These are phyloP conservation scores for Pestalotiopsis fici DNA, from an alignment of 2,329 filamentous ascomycete species.

Conservation along the genomic window DNA sequence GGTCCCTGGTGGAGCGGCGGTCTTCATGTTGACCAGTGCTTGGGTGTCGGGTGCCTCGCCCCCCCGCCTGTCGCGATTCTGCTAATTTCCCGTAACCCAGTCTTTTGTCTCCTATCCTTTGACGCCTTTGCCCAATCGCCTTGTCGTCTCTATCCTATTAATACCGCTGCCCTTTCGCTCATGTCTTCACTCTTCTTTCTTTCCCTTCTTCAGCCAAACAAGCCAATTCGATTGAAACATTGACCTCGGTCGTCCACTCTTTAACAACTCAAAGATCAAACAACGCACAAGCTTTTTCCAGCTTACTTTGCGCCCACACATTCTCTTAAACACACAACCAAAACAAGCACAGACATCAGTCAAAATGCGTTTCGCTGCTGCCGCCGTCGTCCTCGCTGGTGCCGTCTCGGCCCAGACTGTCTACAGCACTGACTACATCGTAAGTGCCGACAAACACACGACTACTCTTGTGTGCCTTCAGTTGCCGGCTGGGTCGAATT, in stretches of 20 bases:
- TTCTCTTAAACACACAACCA: conserved; percentile 21
- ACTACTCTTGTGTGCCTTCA: neutral
- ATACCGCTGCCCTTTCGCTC: conserved; percentile 41
- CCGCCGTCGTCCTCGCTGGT: conserved; percentile 50
- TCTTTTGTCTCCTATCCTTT: conserved; percentile 21
- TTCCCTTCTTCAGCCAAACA: conserved; percentile 42
- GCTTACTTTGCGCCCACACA: conserved; percentile 32
- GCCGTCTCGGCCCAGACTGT: conserved; percentile 48
- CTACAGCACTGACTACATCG: conserved; percentile 54
- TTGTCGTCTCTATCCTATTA: conserved; percentile 38
- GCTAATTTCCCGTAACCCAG: conserved; percentile 29
- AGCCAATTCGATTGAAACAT: conserved; percentile 44
- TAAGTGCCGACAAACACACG: neutral
- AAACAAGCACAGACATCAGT: conserved; percentile 28
- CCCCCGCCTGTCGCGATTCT: neutral
- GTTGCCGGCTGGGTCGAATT: neutral
- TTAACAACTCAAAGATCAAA: conserved; percentile 29
- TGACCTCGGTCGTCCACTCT: conserved; percentile 63
- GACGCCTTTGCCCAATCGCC: conserved; percentile 21
- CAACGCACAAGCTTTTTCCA: conserved; percentile 24
- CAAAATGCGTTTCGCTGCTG: conserved; percentile 65
- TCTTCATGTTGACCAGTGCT: conserved; percentile 5
- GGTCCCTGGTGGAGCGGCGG: neutral
- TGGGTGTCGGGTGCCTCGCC: neutral
- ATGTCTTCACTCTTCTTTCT: conserved; percentile 23